These are phyloP conservation scores for Niebla homalea DNA, from an alignment of 495 filamentous ascomycete genomes.

Conservation along the genomic window DNA sequence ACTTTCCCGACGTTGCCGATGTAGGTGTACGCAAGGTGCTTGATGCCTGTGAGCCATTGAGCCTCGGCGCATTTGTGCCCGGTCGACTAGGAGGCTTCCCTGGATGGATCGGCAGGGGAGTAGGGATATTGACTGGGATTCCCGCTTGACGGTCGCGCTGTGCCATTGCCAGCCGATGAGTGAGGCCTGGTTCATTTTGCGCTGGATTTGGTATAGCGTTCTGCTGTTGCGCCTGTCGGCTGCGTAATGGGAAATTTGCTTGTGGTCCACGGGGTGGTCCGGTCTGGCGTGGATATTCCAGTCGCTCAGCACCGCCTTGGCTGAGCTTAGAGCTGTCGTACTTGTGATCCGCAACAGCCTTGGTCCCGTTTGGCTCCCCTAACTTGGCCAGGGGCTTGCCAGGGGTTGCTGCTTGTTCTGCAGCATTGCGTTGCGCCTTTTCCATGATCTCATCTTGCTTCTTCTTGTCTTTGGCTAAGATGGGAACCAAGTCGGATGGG, in stretches of 20 bases:
- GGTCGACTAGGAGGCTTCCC: conserved; percentile 38
- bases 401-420: conserved; percentile 38
- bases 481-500: conserved; percentile 80
- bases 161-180: conserved; percentile 41
- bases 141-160: conserved; percentile 43
- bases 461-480: conserved; percentile 83
- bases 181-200: conserved; percentile 32
- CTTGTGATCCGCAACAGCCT: conserved; percentile 21
- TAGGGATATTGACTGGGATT: conserved; percentile 29
- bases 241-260: conserved; percentile 10
- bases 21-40: conserved; percentile 32
- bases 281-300: conserved; percentile 32
- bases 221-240: conserved; percentile 25
- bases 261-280: conserved; percentile 36
- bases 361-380: conserved; percentile 27
- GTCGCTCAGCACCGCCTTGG: conserved; percentile 28
- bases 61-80: conserved; percentile 28
- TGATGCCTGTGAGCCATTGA: conserved; percentile 30
- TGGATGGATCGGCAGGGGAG: conserved; percentile 41
- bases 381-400: conserved; percentile 18
- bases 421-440: conserved; percentile 57
- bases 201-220: conserved; percentile 21
- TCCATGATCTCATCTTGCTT: conserved; percentile 90
- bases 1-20: conserved; percentile 44
- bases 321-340: conserved; percentile 20